These are phyloP conservation scores for Penicillium italicum DNA, from an alignment of 2,329 filamentous ascomycete genomes.

Conservation along the genomic window DNA sequence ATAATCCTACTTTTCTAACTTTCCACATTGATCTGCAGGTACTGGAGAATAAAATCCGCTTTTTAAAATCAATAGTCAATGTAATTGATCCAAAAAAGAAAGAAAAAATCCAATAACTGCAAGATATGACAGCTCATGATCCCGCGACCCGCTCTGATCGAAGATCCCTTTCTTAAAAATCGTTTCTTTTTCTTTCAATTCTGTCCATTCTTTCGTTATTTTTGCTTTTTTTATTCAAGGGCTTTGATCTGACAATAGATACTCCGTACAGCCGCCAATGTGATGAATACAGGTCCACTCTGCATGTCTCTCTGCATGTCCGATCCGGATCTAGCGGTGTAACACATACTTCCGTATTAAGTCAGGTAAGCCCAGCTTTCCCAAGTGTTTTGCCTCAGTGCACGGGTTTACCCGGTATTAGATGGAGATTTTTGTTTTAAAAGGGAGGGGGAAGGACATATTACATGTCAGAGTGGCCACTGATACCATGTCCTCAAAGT, in stretches of 20 bases:
- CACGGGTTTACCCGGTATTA: not conserved
- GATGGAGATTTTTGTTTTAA: not conserved
- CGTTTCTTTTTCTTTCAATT: not conserved
- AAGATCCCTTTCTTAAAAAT: slow-evolving; percentile 1
- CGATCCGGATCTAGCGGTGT: slow-evolving; percentile 26
- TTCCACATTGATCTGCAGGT: slow-evolving; percentile 17
- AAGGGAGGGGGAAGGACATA: not conserved
- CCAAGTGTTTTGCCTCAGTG: slow-evolving; percentile 1
- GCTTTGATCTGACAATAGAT: slow-evolving; percentile 10
- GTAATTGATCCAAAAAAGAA: not conserved
- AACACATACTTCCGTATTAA: slow-evolving; percentile 14
- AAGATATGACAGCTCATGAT: slow-evolving; percentile 18
- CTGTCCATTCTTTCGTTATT: not conserved
- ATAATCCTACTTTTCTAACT: not conserved
- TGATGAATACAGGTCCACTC: slow-evolving; percentile 17
- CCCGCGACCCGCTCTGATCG: slow-evolving; percentile 14
- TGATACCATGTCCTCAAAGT: not conserved
- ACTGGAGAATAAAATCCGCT: slow-evolving; percentile 2
- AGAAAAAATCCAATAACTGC: slow-evolving; percentile 4
- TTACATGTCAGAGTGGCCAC: slow-evolving; percentile 1
- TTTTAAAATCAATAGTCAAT: slow-evolving; percentile 10
- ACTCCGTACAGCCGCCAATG: slow-evolving; percentile 21
- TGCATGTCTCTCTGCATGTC: slow-evolving; percentile 9
- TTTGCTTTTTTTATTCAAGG: not conserved
- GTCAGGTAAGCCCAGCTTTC: slow-evolving; percentile 4